Percentiles rank a stretch among this genome's conserved stretches.
phyloP scores from a whole-genome alignment of 164 flowering plant genomes.

The Piper betle region DNA sequence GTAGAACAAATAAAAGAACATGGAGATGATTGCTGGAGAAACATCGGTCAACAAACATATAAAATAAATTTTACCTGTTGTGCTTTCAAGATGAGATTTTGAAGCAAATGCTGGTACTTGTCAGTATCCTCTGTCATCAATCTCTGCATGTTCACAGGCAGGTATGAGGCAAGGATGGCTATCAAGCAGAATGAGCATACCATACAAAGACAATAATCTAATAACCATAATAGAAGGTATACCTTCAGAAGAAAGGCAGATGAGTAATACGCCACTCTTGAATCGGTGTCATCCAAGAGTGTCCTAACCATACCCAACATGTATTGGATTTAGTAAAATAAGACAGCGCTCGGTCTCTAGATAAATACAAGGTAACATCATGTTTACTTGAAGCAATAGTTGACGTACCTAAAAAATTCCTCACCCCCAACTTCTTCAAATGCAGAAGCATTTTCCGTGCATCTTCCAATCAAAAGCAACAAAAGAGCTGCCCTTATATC shows the following conservation, averaged over 20 bases:
- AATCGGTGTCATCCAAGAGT: slow-evolving; percentile 89
- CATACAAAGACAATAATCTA: not conserved
- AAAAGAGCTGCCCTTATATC: slow-evolving; percentile 91
- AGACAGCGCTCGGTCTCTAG: not conserved
- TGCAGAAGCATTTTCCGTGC: slow-evolving; percentile 79
- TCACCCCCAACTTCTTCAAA: slow-evolving; percentile 85
- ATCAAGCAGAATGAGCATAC: not conserved
- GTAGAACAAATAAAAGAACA: no score
- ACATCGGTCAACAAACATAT: not conserved
- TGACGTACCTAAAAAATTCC: slow-evolving; percentile 66
- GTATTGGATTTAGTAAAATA: not conserved
- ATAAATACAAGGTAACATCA: not conserved
- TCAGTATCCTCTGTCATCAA: slow-evolving; percentile 99
- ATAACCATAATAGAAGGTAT: slow-evolving; percentile 11
- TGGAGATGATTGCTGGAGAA: no score
- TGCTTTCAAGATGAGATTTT: slow-evolving; percentile 78
- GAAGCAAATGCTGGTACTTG: slow-evolving; percentile 78
- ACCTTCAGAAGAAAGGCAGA: slow-evolving; percentile 96
- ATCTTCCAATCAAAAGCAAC: slow-evolving; percentile 86
- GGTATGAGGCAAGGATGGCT: not conserved
- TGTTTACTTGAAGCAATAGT: no score
- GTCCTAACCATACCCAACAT: slow-evolving; percentile 36
- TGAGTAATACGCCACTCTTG: slow-evolving; percentile 93
- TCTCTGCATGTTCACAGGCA: slow-evolving; percentile 41
- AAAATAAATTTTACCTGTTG: slow-evolving; percentile 62